Percentiles rank a stretch among this genome's conserved stretches.
These are phyloP conservation scores for Clonostachys sp. DNA, from an alignment of 2,329 filamentous ascomycete species.

Conservation along the genomic window DNA sequence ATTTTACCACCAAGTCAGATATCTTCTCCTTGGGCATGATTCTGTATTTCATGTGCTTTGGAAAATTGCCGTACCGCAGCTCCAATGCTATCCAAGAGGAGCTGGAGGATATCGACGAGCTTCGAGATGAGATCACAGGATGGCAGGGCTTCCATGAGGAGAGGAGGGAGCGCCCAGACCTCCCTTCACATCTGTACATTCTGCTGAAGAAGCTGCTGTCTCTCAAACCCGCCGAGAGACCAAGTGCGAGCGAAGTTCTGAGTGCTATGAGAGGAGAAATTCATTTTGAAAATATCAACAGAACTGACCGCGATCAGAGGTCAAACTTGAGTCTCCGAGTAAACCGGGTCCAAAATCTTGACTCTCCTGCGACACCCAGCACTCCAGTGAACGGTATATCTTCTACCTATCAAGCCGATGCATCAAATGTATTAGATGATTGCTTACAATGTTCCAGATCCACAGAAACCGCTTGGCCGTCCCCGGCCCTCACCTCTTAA, in stretches of 20 bases:
- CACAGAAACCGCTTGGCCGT: not conserved
- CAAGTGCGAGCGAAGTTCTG: slow-evolving; percentile 82
- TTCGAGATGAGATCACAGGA: slow-evolving; percentile 78
- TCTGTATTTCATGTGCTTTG: slow-evolving; percentile 96
- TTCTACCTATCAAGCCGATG: too few relatives aligned
- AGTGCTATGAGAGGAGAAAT: slow-evolving; percentile 69
- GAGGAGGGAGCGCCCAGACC: slow-evolving; percentile 68
- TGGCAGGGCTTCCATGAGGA: slow-evolving; percentile 88
- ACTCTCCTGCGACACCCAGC: slow-evolving; percentile 44
- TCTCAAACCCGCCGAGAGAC: slow-evolving; percentile 70
- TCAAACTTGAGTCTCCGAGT: slow-evolving; percentile 27
- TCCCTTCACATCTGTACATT: slow-evolving; percentile 81
- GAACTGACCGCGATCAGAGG: not conserved
- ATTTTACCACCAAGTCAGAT: slow-evolving; percentile 96
- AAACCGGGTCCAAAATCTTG: slow-evolving; percentile 48
- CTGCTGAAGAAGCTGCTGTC: slow-evolving; percentile 79
- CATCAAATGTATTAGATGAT: too few relatives aligned
- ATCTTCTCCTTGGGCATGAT: slow-evolving; percentile 99
- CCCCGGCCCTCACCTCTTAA: not conserved
- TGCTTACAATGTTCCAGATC: not conserved
- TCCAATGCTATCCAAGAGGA: slow-evolving; percentile 87
- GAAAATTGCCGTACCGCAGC: slow-evolving; percentile 75
- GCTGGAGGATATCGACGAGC: slow-evolving; percentile 80
- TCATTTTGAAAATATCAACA: slow-evolving; percentile 31
- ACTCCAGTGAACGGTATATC: slow-evolving; percentile 29